These are phyloP conservation scores for Coemansia guatemalensis DNA, from an alignment of 192 early-diverging fungal species.

Conservation along the genomic window DNA sequence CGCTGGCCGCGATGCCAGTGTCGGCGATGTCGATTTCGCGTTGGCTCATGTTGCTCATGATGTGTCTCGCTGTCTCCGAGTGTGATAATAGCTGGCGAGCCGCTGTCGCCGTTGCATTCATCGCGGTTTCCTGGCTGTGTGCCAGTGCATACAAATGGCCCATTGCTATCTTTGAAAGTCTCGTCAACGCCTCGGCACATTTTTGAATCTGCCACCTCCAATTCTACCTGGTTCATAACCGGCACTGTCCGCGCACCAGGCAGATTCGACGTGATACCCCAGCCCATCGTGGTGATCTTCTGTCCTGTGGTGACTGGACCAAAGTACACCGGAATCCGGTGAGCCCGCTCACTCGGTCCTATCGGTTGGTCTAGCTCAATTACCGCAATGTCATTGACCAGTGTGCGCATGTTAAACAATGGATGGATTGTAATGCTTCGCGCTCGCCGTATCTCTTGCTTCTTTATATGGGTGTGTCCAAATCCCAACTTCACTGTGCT, in stretches of 20 bases:
- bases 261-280: constrained; percentile 43
- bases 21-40: background rate
- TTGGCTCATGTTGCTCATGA: background rate
- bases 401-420: constrained; percentile 25
- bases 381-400: constrained; percentile 51
- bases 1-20: background rate
- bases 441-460: constrained; percentile 8
- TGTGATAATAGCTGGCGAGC: constrained; percentile 34
- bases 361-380: constrained; percentile 20
- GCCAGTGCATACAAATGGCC: constrained; percentile 39
- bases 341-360: background rate
- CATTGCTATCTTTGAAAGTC: constrained; percentile 28
- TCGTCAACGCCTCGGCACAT: constrained; percentile 26
- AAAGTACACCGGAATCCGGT: constrained; percentile 41
- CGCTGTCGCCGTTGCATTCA: constrained; percentile 53
- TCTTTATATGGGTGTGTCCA: constrained; percentile 18
- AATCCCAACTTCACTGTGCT: constrained; percentile 20
- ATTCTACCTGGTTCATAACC: constrained; percentile 32
- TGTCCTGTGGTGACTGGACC: constrained; percentile 17
- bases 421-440: constrained; percentile 13
- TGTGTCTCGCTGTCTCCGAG: background rate
- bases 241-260: constrained; percentile 17
- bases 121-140: constrained; percentile 31
- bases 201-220: constrained; percentile 10
- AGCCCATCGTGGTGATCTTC: constrained; percentile 39